Conservation (phyloP, 2,329 filamentous ascomycete genomes). For the Neonectria punicea region DNA sequence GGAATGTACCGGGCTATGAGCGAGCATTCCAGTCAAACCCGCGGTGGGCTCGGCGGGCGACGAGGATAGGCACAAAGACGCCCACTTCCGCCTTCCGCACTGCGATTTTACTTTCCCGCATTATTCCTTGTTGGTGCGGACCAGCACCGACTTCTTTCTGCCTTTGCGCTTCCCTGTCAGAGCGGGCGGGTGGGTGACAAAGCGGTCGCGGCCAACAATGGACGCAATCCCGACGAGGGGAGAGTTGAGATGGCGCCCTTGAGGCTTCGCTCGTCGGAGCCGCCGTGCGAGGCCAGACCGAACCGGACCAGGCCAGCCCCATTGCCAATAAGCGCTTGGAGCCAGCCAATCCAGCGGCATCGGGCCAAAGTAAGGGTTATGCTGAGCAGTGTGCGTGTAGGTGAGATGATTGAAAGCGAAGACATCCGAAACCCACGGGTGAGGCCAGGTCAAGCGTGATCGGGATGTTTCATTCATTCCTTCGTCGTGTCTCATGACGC, state of each 20-base stretch:
- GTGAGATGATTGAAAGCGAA: background rate
- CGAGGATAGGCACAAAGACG: slow-evolving; percentile 4
- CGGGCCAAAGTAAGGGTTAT: background rate
- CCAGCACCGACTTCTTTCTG: background rate
- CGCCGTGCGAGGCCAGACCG: slow-evolving; percentile 13
- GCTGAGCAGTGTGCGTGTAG: background rate
- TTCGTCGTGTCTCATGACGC: background rate
- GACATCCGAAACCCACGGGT: background rate
- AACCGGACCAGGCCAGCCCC: background rate
- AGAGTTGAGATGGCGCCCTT: slow-evolving; percentile 6
- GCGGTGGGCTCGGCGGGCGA: slow-evolving; percentile 4
- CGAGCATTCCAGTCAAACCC: slow-evolving; percentile 43
- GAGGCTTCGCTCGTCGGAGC: slow-evolving; percentile 3
- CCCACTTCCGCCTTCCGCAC: background rate
- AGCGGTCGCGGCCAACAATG: background rate
- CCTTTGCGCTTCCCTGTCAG: background rate
- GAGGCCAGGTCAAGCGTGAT: background rate
- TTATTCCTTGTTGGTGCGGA: background rate
- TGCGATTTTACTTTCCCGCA: slow-evolving; percentile 6
- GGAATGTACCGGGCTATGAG: slow-evolving; percentile 45
- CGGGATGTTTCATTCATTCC: slow-evolving; percentile 7
- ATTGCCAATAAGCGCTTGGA: background rate
- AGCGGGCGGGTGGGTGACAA: background rate
- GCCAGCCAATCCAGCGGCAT: background rate
- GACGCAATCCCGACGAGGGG: background rate